Conservation (phyloP, 306 rosid species). For the Lathyrus aphaca region DNA sequence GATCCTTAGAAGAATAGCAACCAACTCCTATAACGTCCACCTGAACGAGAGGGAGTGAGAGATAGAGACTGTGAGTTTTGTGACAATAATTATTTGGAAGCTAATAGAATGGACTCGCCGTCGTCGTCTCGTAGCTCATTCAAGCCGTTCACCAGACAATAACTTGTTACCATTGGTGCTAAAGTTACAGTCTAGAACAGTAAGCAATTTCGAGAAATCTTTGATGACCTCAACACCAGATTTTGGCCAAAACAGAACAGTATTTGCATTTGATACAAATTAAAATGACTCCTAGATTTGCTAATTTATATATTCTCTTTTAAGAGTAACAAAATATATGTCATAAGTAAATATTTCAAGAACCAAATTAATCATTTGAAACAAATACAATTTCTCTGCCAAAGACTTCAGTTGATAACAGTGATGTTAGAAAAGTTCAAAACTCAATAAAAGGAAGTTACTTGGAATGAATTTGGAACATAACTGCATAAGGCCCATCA, state of each 20-base stretch:
- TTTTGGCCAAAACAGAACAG: not conserved
- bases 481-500: not conserved
- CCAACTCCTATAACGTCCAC: slow-evolving; percentile 96
- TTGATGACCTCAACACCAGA: not conserved
- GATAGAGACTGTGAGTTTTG: not conserved
- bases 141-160: no score
- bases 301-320: not conserved
- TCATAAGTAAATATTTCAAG: not conserved
- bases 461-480: not conserved
- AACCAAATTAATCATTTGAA: not conserved
- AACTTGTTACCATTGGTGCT: no score
- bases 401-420: slow-evolving; percentile 1
- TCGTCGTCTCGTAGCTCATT: not conserved
- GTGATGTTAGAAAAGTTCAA: not conserved
- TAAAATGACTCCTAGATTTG: not conserved
- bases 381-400: not conserved
- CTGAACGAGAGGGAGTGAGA: slow-evolving; percentile 44
- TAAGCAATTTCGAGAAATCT: not conserved
- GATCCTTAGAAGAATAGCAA: slow-evolving; percentile 91
- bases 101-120: not conserved
- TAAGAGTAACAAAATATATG: not conserved
- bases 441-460: not conserved
- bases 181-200: no score
- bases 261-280: not conserved
- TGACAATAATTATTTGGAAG: not conserved